Conservation (phyloP, 352 stramenopile genomes). For the Globisporangium solare region DNA sequence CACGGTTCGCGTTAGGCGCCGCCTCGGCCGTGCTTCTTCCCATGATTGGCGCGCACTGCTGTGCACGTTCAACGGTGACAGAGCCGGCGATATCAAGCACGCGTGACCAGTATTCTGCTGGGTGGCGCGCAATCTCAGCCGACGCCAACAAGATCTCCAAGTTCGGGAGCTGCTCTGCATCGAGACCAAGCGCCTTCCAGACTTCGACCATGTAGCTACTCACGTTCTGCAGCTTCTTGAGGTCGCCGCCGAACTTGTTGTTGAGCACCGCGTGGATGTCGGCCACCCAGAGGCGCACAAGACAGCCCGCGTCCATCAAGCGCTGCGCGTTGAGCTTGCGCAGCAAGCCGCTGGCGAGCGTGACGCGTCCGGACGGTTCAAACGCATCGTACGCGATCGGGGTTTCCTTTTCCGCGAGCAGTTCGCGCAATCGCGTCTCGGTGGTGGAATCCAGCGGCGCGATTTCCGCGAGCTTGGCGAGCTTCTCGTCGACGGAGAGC, state of each 20-base stretch:
- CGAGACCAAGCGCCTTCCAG: conserved; percentile 98
- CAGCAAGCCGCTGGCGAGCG: conserved; percentile 95
- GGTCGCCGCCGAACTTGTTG: conserved; percentile 98
- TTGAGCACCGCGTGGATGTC: conserved; percentile 99
- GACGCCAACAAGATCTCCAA: conserved; percentile 98
- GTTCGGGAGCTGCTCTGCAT: conserved; percentile 85
- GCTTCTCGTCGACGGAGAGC: conserved; percentile 57
- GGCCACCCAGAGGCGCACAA: conserved; percentile 98
- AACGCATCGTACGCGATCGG: conserved; percentile 97
- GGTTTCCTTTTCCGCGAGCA: conserved; percentile 79
- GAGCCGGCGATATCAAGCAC: conserved; percentile 89
- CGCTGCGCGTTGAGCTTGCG: conserved; percentile 93
- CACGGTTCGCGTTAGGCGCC: conserved; percentile 89
- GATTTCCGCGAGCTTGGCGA: conserved; percentile 56
- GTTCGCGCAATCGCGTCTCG: conserved; percentile 68
- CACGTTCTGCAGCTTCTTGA: conserved; percentile 95
- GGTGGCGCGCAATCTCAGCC: conserved; percentile 88
- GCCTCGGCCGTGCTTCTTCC: conserved; percentile 83
- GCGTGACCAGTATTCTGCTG: conserved; percentile 90
- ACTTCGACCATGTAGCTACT: conserved; percentile 98
- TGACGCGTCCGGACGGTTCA: conserved; percentile 97
- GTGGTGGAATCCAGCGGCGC: conserved; percentile 30
- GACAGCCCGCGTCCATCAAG: conserved; percentile 88
- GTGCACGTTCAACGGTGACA: conserved; percentile 91
- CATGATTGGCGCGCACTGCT: conserved; percentile 99